Evolutionary conservation across 1,139 yeast genomes (phyloP), one percentile per base, ranked within the genome.

Genomic region (Geotrichum carabidarum): DNA sequence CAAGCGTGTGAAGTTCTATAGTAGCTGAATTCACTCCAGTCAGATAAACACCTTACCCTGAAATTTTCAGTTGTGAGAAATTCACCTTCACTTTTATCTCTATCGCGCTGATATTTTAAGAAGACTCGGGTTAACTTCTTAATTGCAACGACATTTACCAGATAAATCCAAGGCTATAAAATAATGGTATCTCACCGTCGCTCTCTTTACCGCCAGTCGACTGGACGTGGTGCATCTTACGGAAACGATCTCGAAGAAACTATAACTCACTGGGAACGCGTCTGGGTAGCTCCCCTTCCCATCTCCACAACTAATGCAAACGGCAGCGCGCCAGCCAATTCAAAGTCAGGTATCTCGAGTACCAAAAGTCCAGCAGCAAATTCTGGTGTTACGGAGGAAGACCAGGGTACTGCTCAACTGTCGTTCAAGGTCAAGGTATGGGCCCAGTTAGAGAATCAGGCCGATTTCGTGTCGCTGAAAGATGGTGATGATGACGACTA

Each of bases 341-440:
- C 34, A 12, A 48, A 41, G 15, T 22, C 42, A 5, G 48, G 44
- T 32, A 44, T 48, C 30, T 9, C 30, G 22, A 15, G 46, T 36
- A 22, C 18, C n/a, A 17, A 30, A 15, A 34, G 30, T 12, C 36
- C 43, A 36, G 32, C 34, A 6, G 17, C 27, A 8, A 8, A 30
- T n/a, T 17, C 50, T 11, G 45, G 41, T 4, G 30, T 27, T 8
- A 44, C 30, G 5, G 36, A 34, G 18, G 48, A 36, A 30, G 48
- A 50, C 17, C 15, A 15, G 11, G 6, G 42, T 5, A 22, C 49
- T 2, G 48, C 64, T 22, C 69, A 65, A 9, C 65, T 65, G 46
- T 65, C 65, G 1, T 77, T 76, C 61, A 65, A 65, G 48, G 73
- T 77, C 14, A 76, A 73, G 62, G 70, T 76, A 30, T 78, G 82